phyloP scores from a whole-genome alignment of 2,329 filamentous ascomycete genomes.

The Ceratocystis ficicola region DNA sequence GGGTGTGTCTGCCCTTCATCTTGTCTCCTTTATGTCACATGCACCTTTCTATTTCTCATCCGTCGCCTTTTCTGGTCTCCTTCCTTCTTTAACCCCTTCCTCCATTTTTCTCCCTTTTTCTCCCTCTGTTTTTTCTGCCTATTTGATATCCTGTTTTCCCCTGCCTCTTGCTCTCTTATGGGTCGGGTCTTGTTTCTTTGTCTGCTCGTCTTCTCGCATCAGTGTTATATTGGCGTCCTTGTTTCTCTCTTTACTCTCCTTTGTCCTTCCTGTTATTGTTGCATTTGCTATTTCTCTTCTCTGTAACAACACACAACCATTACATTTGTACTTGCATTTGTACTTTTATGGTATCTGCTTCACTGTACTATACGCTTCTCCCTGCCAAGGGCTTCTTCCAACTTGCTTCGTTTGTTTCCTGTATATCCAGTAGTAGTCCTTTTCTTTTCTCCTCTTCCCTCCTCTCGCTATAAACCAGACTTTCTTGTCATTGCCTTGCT shows the following conservation, averaged over 20 bases:
- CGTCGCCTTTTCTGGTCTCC: neutral
- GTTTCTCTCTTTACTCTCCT: neutral
- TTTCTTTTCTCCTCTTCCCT: no score
- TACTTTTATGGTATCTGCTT: neutral
- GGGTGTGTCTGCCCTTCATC: no score
- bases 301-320: constrained; percentile 5
- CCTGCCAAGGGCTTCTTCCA: no score
- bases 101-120: neutral
- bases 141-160: constrained; percentile 7
- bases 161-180: neutral
- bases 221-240: neutral
- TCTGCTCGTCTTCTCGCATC: neutral
- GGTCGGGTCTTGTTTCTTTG: neutral
- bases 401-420: no score
- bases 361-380: no score
- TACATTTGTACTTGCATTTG: neutral
- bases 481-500: neutral
- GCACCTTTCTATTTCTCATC: neutral
- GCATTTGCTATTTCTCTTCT: neutral
- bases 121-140: neutral
- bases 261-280: neutral
- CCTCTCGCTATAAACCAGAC: neutral
- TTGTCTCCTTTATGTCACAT: no score
- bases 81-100: neutral
- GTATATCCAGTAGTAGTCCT: no score